Evolutionary conservation across 306 rosid species (phyloP).

Genomic region (Fagus crenata): DNA sequence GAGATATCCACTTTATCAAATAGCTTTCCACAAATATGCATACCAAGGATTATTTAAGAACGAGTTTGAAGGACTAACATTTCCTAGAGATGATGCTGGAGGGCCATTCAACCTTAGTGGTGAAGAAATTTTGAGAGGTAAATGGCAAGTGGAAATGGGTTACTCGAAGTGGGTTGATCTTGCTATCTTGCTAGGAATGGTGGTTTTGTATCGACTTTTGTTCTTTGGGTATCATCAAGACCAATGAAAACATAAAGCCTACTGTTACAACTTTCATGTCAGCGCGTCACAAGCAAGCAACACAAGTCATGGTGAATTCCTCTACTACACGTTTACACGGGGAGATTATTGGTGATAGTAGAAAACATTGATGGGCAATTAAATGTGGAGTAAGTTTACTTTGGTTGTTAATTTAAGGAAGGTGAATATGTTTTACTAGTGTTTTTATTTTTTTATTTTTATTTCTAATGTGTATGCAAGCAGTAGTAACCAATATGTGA

Average conservation of each 20-base stretch:
- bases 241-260: slow-evolving; percentile 46
- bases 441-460: too few relatives aligned
- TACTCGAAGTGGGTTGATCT: slow-evolving; percentile 76
- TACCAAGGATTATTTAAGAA: slow-evolving; percentile 57
- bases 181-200: slow-evolving; percentile 54
- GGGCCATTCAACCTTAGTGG: slow-evolving; percentile 19
- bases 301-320: slow-evolving; percentile 24
- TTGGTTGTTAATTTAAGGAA: too few relatives aligned
- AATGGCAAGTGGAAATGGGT: slow-evolving; percentile 46
- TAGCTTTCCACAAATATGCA: slow-evolving; percentile 52
- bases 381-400: too few relatives aligned
- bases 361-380: too few relatives aligned
- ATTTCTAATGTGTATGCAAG: too few relatives aligned
- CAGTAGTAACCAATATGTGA: too few relatives aligned
- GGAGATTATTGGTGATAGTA: not conserved
- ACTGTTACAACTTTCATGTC: slow-evolving; percentile 16
- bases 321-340: slow-evolving; percentile 16
- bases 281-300: slow-evolving; percentile 7
- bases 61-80: slow-evolving; percentile 40
- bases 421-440: too few relatives aligned
- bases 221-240: slow-evolving; percentile 51
- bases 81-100: not conserved
- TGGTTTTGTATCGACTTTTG: slow-evolving; percentile 43
- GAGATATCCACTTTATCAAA: slow-evolving; percentile 47
- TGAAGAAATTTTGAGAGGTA: slow-evolving; percentile 32